Conservation (phyloP, 257 asterid species). For the Salvia miltiorrhiza region DNA sequence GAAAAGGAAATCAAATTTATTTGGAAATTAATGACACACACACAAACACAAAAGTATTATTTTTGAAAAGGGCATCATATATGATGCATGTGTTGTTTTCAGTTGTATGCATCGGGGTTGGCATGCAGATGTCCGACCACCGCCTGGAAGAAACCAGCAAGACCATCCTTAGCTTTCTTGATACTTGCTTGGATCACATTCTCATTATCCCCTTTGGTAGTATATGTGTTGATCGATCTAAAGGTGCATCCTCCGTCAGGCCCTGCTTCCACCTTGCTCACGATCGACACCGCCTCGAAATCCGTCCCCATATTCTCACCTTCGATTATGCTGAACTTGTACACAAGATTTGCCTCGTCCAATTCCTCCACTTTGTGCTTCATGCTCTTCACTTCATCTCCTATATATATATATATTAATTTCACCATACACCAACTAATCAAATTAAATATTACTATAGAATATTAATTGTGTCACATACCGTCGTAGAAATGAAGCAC, state of each 20-base stretch:
- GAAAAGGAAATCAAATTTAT: too few species aligned
- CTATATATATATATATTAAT: not conserved
- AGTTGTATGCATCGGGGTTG: conserved; percentile 3
- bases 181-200: not conserved
- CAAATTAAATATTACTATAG: not conserved
- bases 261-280: not conserved
- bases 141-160: not conserved
- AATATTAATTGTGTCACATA: too few species aligned
- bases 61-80: too few species aligned
- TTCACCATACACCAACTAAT: too few species aligned
- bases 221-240: not conserved
- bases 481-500: not conserved
- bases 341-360: not conserved
- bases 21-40: too few species aligned
- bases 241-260: not conserved
- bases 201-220: not conserved
- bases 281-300: not conserved
- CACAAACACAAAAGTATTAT: too few species aligned
- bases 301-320: not conserved
- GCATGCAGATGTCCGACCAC: not conserved
- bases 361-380: not conserved
- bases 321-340: not conserved
- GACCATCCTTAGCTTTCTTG: not conserved
- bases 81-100: too few species aligned
- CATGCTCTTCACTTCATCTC: not conserved